These are phyloP conservation scores for Beauveria pseudobassiana DNA, from an alignment of 2,329 filamentous ascomycete species.

Conservation along the genomic window DNA sequence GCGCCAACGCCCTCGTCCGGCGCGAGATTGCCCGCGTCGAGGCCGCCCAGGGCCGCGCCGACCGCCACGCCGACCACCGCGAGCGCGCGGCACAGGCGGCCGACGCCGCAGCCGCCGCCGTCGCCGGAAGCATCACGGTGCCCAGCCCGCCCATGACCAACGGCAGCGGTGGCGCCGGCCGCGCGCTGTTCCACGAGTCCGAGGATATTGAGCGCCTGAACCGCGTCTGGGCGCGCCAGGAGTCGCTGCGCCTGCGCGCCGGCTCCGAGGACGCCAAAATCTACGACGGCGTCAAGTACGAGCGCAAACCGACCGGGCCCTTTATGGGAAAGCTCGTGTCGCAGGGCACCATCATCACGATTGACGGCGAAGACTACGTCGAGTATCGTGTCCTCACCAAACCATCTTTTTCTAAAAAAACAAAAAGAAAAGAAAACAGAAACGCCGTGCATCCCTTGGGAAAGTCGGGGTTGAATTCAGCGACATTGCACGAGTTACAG, in stretches of 20 bases:
- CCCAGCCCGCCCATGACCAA: conserved; percentile 18
- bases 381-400: conserved; percentile 60
- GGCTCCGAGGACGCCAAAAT: conserved; percentile 47
- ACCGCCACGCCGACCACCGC: conserved; percentile 37
- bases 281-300: conserved; percentile 53
- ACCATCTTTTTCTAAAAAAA: conserved; percentile 46
- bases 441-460: too few species aligned
- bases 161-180: conserved; percentile 22
- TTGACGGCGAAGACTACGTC: conserved; percentile 60
- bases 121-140: conserved; percentile 7
- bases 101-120: conserved; percentile 22
- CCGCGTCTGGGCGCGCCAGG: conserved; percentile 48
- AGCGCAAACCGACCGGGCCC: conserved; percentile 52
- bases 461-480: not conserved
- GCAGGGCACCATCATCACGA: conserved; percentile 53
- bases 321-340: conserved; percentile 58
- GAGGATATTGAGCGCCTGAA: conserved; percentile 45
- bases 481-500: conserved; percentile 1
- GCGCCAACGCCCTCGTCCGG: conserved; percentile 41
- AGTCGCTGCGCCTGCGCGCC: conserved; percentile 36
- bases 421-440: conserved; percentile 9
- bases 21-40: conserved; percentile 47
- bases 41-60: conserved; percentile 42
- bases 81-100: conserved; percentile 29
- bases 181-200: conserved; percentile 34